A percentile compares a stretch with the other conserved stretches of the same genome.
Evolutionary conservation across 441 rosid species (phyloP).

Genomic region (Populus hybrid): DNA sequence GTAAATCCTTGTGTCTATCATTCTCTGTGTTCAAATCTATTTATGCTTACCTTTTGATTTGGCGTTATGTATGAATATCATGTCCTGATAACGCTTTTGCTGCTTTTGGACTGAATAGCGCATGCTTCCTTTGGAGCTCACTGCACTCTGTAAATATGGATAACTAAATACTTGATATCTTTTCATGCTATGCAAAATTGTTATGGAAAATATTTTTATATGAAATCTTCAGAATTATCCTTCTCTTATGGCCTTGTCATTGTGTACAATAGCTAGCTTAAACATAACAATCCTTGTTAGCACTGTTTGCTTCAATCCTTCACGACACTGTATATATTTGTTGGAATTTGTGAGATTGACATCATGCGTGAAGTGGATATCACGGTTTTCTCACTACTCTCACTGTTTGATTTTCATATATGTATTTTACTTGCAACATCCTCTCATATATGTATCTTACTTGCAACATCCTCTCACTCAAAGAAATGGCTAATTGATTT

Average conservation of each 20-base stretch:
- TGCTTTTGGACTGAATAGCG: background rate
- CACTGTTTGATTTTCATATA: background rate
- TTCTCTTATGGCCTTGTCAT: background rate
- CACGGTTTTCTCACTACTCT: background rate
- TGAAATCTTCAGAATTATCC: background rate
- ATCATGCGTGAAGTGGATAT: background rate
- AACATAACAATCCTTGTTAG: background rate
- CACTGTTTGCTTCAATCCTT: background rate
- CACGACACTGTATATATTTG: background rate
- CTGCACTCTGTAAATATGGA: background rate
- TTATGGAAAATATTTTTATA: constrained; percentile 1
- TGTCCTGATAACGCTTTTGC: background rate
- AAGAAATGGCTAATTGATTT: background rate
- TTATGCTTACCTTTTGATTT: background rate
- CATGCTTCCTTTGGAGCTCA: constrained; percentile 1
- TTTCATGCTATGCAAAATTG: background rate
- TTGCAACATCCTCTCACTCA: background rate
- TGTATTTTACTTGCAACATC: background rate
- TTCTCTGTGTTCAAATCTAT: background rate
- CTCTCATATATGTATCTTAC: background rate
- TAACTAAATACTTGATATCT: background rate
- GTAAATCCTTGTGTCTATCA: constrained; percentile 33
- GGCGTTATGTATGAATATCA: background rate
- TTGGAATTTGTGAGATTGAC: too few species aligned
- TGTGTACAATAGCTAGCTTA: background rate